A percentile compares a stretch with the other conserved stretches of the same genome.
phyloP scores from a whole-genome alignment of 176 grass and related monocot genomes.

The Hyparrhenia diplandra region DNA sequence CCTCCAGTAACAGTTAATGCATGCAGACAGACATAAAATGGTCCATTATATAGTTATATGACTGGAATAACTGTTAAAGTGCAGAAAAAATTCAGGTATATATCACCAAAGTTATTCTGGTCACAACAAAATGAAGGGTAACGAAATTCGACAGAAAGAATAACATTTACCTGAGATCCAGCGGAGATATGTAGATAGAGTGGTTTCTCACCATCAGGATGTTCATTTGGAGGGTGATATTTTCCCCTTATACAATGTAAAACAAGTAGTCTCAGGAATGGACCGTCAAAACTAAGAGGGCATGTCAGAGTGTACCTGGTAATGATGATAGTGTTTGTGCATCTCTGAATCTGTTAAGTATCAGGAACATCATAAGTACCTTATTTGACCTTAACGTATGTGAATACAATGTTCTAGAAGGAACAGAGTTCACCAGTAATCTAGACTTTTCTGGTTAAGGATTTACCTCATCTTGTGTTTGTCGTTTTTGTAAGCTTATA shows the following conservation, averaged over 20 bases:
- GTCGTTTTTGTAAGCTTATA: conserved; percentile 94
- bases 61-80: neutral
- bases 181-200: conserved; percentile 95
- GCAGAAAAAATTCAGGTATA: neutral
- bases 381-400: neutral
- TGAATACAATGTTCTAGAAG: neutral
- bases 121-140: neutral
- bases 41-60: neutral
- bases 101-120: neutral
- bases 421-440: neutral
- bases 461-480: conserved; percentile 91
- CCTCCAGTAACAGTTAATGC: conserved; percentile 1
- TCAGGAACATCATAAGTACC: conserved; percentile 11
- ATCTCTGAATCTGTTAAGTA: conserved; percentile 77
- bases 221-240: conserved; percentile 65
- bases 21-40: neutral
- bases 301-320: conserved; percentile 54
- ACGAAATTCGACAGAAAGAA: neutral
- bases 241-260: conserved; percentile 50
- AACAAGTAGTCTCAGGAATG: conserved; percentile 21
- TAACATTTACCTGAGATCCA: conserved; percentile 70
- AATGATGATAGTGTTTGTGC: conserved; percentile 78
- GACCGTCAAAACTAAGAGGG: neutral
- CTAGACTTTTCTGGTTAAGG: conserved; percentile 6
- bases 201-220: conserved; percentile 71